Conservation (phyloP, 2,329 filamentous ascomycete species). For the Alternaria alternata region DNA sequence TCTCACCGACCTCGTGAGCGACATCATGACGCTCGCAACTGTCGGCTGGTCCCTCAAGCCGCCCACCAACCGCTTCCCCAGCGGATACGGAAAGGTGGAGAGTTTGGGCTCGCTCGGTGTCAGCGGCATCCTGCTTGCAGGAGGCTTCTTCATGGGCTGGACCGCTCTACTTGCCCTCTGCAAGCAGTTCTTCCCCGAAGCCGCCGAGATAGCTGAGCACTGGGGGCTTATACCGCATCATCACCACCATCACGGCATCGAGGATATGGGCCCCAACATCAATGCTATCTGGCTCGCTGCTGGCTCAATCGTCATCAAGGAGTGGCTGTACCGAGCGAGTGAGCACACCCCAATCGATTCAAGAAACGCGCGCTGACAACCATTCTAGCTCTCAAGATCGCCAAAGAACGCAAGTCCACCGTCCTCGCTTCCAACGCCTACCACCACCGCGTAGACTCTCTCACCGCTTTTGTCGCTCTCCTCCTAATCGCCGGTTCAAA, state of each 20-base stretch:
- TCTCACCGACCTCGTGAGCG: slow-evolving; percentile 92
- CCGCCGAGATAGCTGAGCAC: slow-evolving; percentile 53
- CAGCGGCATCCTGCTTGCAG: slow-evolving; percentile 86
- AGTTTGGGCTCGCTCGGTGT: slow-evolving; percentile 93
- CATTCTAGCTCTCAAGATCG: slow-evolving; percentile 85
- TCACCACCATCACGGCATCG: slow-evolving; percentile 68
- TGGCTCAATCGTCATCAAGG: slow-evolving; percentile 90
- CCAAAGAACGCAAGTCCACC: slow-evolving; percentile 90
- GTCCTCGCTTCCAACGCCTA: slow-evolving; percentile 95
- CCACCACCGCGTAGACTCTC: slow-evolving; percentile 94
- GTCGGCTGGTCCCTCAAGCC: slow-evolving; percentile 92
- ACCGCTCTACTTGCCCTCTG: slow-evolving; percentile 67
- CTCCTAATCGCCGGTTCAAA: slow-evolving; percentile 90
- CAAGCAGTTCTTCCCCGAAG: slow-evolving; percentile 59
- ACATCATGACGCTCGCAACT: slow-evolving; percentile 91
- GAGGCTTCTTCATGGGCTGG: slow-evolving; percentile 89
- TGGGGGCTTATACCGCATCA: slow-evolving; percentile 62
- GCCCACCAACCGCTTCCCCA: slow-evolving; percentile 82
- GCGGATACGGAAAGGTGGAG: slow-evolving; percentile 97
- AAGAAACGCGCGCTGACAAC: slow-evolving; percentile 31
- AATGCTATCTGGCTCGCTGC: slow-evolving; percentile 94
- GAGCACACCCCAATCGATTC: slow-evolving; percentile 36
- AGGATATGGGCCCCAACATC: slow-evolving; percentile 77
- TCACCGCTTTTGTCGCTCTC: slow-evolving; percentile 93
- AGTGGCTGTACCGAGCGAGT: slow-evolving; percentile 98